Percentiles rank a stretch among this genome's conserved stretches.
These are phyloP conservation scores for Mycosphaerelloides madeirae DNA, from an alignment of 2,329 filamentous ascomycete species.

Conservation along the genomic window DNA sequence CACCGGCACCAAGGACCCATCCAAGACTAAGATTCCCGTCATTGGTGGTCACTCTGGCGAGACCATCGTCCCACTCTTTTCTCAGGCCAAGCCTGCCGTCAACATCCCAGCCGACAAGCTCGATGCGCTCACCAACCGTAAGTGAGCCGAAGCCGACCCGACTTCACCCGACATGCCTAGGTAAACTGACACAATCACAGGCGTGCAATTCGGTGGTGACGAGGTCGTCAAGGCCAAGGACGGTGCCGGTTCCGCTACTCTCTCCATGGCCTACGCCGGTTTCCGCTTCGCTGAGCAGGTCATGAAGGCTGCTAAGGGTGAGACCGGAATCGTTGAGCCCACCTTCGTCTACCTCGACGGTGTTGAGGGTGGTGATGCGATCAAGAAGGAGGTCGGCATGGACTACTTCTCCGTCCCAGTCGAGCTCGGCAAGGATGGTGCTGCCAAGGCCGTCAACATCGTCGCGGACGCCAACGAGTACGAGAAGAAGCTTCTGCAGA, in stretches of 20 bases:
- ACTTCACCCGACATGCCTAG: not conserved
- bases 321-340: conserved; percentile 89
- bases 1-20: conserved; percentile 73
- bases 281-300: conserved; percentile 95
- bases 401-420: conserved; percentile 97
- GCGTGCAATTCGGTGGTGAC: conserved; percentile 94
- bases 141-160: conserved; percentile 27
- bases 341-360: conserved; percentile 94
- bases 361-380: conserved; percentile 78
- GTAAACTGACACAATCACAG: conserved; percentile 32
- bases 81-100: conserved; percentile 75
- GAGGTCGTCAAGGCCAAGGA: conserved; percentile 96
- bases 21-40: conserved; percentile 81
- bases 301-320: conserved; percentile 79
- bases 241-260: conserved; percentile 80
- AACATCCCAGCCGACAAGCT: conserved; percentile 85
- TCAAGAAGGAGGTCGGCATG: conserved; percentile 73
- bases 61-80: conserved; percentile 97
- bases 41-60: conserved; percentile 96
- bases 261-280: conserved; percentile 94
- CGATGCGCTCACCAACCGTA: conserved; percentile 80
- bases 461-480: conserved; percentile 72
- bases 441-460: conserved; percentile 77
- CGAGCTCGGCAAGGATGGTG: conserved; percentile 79
- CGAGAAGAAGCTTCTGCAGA: conserved; percentile 82